These are phyloP conservation scores for Chlamydomonas schloesseri DNA, from an alignment of 139 green algal species.

Conservation along the genomic window DNA sequence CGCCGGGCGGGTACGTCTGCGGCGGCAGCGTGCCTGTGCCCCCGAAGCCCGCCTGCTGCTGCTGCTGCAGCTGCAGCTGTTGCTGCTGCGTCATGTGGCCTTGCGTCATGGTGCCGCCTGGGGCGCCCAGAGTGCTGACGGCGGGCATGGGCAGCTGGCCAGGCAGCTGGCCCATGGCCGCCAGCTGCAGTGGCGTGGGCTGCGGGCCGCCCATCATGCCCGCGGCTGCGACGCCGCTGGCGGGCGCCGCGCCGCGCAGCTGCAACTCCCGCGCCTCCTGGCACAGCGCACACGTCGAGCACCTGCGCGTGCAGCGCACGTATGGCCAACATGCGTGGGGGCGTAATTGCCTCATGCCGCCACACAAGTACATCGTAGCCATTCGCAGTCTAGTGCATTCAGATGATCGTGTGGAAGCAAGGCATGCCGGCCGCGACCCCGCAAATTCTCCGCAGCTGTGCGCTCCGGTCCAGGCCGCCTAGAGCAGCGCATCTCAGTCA, in stretches of 20 bases:
- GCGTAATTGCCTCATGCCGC: background rate
- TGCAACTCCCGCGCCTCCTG: constrained; percentile 34
- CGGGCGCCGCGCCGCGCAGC: background rate
- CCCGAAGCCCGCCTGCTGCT: no score
- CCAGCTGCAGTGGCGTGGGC: background rate
- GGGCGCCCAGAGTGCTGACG: no score
- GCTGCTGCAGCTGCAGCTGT: no score
- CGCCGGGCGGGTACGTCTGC: no score
- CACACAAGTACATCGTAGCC: background rate
- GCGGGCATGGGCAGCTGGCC: background rate
- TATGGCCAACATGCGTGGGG: background rate
- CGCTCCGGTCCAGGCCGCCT: background rate
- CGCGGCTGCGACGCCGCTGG: no score
- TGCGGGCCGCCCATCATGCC: background rate
- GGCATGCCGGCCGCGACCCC: no score
- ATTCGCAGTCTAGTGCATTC: no score
- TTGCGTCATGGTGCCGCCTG: no score
- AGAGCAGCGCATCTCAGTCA: background rate
- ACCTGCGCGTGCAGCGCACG: background rate
- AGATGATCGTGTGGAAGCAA: no score
- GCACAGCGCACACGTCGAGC: background rate
- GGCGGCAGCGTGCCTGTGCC: no score
- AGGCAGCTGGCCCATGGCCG: background rate
- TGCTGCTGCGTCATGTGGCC: no score
- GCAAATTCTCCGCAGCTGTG: no score